Conservation (phyloP, 495 filamentous ascomycete species). For the Penicillium maclennaniae region DNA sequence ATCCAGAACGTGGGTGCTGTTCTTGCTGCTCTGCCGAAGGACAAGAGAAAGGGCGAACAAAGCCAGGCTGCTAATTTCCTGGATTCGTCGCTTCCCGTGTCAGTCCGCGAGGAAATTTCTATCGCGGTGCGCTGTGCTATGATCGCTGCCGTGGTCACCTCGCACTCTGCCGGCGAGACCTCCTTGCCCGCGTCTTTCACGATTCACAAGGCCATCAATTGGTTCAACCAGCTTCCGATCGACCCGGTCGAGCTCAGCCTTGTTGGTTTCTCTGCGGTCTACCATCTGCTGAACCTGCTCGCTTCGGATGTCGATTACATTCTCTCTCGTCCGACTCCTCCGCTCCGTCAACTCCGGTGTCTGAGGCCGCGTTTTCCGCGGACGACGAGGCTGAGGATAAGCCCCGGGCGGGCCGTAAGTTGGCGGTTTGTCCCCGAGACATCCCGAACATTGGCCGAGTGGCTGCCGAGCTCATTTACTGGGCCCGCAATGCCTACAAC, state of each 20-base stretch:
- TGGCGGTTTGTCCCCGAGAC: slow-evolving; percentile 19
- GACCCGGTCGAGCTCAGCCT: slow-evolving; percentile 56
- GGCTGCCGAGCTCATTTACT: slow-evolving; percentile 43
- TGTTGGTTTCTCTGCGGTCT: slow-evolving; percentile 73
- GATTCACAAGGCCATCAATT: slow-evolving; percentile 39
- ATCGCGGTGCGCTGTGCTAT: slow-evolving; percentile 78
- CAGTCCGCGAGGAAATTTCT: slow-evolving; percentile 59
- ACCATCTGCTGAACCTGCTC: slow-evolving; percentile 61
- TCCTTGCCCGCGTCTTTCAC: slow-evolving; percentile 37
- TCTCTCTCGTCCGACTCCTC: slow-evolving; percentile 39
- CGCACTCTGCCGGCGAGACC: slow-evolving; percentile 32
- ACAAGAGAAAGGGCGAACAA: slow-evolving; percentile 31
- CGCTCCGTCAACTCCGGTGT: slow-evolving; percentile 20
- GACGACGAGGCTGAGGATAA: slow-evolving; percentile 36
- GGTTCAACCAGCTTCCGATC: slow-evolving; percentile 45
- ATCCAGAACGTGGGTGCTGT: slow-evolving; percentile 47
- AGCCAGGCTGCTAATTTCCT: slow-evolving; percentile 39
- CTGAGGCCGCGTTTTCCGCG: slow-evolving; percentile 21
- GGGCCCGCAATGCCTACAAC: slow-evolving; percentile 47
- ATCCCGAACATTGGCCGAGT: slow-evolving; percentile 42
- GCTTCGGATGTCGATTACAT: slow-evolving; percentile 51
- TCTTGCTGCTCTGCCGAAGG: slow-evolving; percentile 45
- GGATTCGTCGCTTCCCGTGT: slow-evolving; percentile 45
- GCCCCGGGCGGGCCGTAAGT: slow-evolving; percentile 10
- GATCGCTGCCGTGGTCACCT: slow-evolving; percentile 63